phyloP scores from a whole-genome alignment of 139 green algal genomes.

The Pleodorina starrii region DNA sequence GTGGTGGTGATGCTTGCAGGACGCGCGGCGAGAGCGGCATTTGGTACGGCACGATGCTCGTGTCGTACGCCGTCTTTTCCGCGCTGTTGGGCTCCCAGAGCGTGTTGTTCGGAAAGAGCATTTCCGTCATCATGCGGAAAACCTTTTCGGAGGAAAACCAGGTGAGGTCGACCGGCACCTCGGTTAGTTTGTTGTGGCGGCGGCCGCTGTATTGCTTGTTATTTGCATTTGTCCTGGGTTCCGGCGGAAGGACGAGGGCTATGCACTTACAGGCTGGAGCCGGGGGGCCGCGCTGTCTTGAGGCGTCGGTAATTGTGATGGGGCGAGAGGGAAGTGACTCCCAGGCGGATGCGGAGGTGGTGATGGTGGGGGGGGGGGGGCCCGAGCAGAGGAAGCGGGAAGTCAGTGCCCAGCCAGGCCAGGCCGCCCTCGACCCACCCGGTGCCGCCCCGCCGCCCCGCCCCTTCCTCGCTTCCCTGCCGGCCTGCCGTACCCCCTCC shows the following conservation, averaged over 20 bases:
- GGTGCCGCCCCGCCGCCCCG: too few relatives aligned
- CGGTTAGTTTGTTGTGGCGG: too few relatives aligned
- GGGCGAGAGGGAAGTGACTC: not conserved
- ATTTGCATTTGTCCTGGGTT: too few relatives aligned
- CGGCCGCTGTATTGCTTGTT: too few relatives aligned
- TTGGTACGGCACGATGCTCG: constrained; percentile 76
- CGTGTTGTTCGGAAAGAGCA: constrained; percentile 89
- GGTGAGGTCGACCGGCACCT: constrained; percentile 43
- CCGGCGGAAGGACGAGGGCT: too few relatives aligned
- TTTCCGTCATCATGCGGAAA: constrained; percentile 85
- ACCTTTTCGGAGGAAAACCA: constrained; percentile 77
- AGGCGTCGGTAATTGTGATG: not conserved
- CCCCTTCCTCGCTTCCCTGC: not conserved
- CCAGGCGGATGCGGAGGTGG: not conserved
- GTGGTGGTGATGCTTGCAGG: too few relatives aligned
- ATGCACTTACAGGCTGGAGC: too few relatives aligned
- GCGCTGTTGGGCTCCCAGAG: constrained; percentile 88
- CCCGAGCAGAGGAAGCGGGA: not conserved
- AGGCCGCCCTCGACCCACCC: not conserved
- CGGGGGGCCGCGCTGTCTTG: too few relatives aligned
- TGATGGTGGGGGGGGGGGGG: not conserved
- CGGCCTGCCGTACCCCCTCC: not conserved
- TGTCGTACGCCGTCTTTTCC: constrained; percentile 85
- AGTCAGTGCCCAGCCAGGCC: not conserved
- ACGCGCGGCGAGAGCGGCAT: constrained; percentile 7